A percentile compares a stretch with the other conserved stretches of the same genome.
These are phyloP conservation scores for Penicillium cataractarum DNA, from an alignment of 495 filamentous ascomycete genomes.

Conservation along the genomic window DNA sequence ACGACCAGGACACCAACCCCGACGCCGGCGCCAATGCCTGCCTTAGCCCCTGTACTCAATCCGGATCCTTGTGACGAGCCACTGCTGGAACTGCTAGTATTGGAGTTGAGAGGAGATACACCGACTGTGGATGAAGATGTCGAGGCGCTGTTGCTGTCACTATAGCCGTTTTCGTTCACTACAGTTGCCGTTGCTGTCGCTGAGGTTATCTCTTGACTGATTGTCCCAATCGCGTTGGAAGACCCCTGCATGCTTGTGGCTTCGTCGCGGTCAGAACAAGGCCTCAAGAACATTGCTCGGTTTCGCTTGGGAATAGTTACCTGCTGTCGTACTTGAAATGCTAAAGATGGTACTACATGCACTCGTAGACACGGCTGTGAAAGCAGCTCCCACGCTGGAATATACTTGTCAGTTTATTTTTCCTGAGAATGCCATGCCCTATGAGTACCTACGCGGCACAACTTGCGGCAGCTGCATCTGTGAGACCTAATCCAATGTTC, in stretches of 20 bases:
- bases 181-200: background rate
- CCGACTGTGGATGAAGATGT: background rate
- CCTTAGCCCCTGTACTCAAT: background rate
- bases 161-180: background rate
- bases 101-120: background rate
- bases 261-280: background rate
- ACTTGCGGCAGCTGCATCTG: background rate
- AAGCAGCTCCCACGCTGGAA: background rate
- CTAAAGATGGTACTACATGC: background rate
- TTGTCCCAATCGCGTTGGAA: background rate
- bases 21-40: background rate
- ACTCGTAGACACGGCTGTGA: background rate
- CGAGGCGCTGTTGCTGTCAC: background rate
- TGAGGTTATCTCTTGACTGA: background rate
- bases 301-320: background rate
- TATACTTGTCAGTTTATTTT: background rate
- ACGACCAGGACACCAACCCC: background rate
- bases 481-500: background rate
- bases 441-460: background rate
- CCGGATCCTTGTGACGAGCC: background rate
- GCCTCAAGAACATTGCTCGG: background rate
- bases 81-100: background rate
- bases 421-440: background rate
- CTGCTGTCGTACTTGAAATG: background rate
- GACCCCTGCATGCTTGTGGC: background rate